These are phyloP conservation scores for Calocybe gangraenosa DNA, from an alignment of 768 basidiomycete species.

Conservation along the genomic window DNA sequence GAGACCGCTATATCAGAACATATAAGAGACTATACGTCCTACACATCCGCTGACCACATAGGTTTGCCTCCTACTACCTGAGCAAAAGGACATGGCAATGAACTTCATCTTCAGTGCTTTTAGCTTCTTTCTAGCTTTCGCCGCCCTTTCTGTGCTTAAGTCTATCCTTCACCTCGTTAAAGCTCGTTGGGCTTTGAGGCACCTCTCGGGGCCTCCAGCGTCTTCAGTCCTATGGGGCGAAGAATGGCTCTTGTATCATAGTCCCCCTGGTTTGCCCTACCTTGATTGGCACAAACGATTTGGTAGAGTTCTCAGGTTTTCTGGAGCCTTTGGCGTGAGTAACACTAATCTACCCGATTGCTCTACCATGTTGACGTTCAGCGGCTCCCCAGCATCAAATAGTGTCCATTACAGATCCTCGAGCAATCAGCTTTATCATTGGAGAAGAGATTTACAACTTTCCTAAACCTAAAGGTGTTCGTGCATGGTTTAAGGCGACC, in stretches of 20 bases:
- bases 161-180: constrained; percentile 30
- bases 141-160: constrained; percentile 26
- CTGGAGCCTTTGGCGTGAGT: constrained; percentile 54
- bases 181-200: constrained; percentile 29
- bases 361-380: constrained; percentile 7
- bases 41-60: background rate
- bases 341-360: background rate
- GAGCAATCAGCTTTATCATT: constrained; percentile 50
- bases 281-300: constrained; percentile 48
- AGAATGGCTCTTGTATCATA: constrained; percentile 52
- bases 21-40: constrained; percentile 10
- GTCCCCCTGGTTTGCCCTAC: constrained; percentile 50
- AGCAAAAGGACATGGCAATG: constrained; percentile 15
- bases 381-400: constrained; percentile 49
- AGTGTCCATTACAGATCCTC: constrained; percentile 51
- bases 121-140: constrained; percentile 24
- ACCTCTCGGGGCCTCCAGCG: constrained; percentile 47
- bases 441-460: constrained; percentile 53
- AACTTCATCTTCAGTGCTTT: constrained; percentile 19
- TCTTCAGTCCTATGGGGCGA: constrained; percentile 58
- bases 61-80: constrained; percentile 1
- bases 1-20: constrained; percentile 10
- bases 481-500: constrained; percentile 59
- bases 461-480: constrained; percentile 59
- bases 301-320: constrained; percentile 52